A percentile compares a stretch with the other conserved stretches of the same genome.
Evolutionary conservation across 768 basidiomycete genomes (phyloP).

Genomic region (Filobasidium floriforme): DNA sequence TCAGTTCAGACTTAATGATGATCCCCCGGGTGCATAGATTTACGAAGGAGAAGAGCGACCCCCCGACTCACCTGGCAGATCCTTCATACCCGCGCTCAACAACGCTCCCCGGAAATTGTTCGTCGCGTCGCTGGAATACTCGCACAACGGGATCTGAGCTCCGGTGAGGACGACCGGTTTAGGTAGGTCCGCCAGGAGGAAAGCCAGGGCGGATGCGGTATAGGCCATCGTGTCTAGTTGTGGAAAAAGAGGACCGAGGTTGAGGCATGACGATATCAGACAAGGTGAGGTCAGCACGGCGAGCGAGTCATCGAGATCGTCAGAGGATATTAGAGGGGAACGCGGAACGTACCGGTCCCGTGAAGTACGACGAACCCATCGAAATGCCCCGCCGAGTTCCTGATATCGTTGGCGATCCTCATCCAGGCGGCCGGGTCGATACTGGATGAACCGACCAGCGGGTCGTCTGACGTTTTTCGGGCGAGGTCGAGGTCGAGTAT

Average conservation of each 20-base stretch:
- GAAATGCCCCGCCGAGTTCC: constrained; percentile 75
- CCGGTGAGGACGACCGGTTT: constrained; percentile 88
- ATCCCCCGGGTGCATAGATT: no score
- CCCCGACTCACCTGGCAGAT: constrained; percentile 66
- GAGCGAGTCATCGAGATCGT: no score
- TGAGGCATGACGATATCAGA: no score
- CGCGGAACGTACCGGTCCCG: constrained; percentile 59
- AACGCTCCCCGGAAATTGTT: constrained; percentile 87
- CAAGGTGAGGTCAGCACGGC: no score
- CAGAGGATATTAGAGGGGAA: background rate
- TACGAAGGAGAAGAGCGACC: no score
- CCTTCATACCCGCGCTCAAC: constrained; percentile 79
- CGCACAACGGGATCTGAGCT: constrained; percentile 85
- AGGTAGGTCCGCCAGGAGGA: constrained; percentile 83
- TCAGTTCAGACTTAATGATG: no score
- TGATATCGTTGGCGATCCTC: constrained; percentile 81
- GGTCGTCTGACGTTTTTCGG: constrained; percentile 51
- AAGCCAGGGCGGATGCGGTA: constrained; percentile 78
- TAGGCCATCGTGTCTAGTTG: constrained; percentile 48
- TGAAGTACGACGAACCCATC: constrained; percentile 88
- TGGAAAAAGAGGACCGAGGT: background rate
- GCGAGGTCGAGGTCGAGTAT: background rate
- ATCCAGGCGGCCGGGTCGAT: constrained; percentile 86
- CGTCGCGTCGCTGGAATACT: constrained; percentile 85
- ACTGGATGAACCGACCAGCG: constrained; percentile 79